Evolutionary conservation across 371 early-diverging fungal species (phyloP), one percentile per base, ranked within the genome.

Genomic region (Rhizomucor pusillus): DNA sequence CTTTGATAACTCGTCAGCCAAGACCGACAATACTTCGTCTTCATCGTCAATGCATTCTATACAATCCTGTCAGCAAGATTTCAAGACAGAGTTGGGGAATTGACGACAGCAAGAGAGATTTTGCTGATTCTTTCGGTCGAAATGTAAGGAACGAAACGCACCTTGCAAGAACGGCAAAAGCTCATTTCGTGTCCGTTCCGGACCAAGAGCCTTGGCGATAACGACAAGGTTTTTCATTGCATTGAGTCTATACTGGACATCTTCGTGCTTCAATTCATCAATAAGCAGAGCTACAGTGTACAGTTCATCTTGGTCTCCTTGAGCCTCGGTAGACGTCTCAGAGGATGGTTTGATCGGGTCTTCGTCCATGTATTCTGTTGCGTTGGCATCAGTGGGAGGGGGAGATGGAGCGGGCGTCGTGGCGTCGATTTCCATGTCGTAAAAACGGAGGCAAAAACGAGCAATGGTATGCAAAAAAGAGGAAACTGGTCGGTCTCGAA

Each of bases 41-140:
- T 99, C 99, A 67, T 99, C 99, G 71, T 98, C 99, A 62, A 95
- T 90, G 20, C 94, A 92, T 75, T 98, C 98, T 94, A n/a, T n/a
- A 67, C 6, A 50, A 20, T 50, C 36, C 50, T 37, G 53, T 59
- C 47, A 51, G 33, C n/a, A 29, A 33, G 29, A 3, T 33, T 3
- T 34, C 3, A 5, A 25, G 24, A 50, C 22, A n/a, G 19, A 47
- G 20, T 6, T 14, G 3, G 29, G 23, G 43, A 41, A 61, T 14
- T 20, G 24, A 44, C 18, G 19, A 51, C 18, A 54, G 34, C 36
- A n/a, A 18, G 39, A 20, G 24, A 18, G 59, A 52, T 10, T 39
- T 39, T 40, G 36, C 37, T 24, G 20, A 29, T 34, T 24, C 43
- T 49, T 5, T 39, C 11, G 37, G 37, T 22, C 14, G 43, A 22